Base-by-base conservation (phyloP, 2,329 filamentous ascomycete genomes). In the Colletotrichum noveboracense region DNA sequence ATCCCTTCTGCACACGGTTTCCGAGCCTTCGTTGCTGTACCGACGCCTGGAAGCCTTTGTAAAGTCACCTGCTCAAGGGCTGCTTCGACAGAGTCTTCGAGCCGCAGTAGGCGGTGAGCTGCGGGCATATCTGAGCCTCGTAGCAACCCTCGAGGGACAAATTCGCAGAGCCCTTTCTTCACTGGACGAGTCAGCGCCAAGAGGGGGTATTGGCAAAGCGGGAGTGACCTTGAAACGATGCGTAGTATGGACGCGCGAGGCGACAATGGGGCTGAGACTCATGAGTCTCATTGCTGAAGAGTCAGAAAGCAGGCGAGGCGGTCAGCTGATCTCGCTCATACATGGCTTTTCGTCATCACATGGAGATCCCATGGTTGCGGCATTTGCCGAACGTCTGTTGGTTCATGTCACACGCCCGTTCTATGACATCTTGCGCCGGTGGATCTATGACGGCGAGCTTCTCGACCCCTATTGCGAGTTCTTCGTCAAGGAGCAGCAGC, bases 361-460 rank as follows among this genome's bases (percentile, higher is more conserved):
- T 80, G 97, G 97, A 58, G 97, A 99, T 79, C 97, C 97, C 0
- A 96, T 98, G 78, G 97, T 99, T 30, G 94, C 94, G 77, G 93
- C 93, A 1, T 98, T 98, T 86, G 97, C 97, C 0, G 96, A 98
- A 84, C 92, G 96, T 28, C 89, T 99, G 32, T 89, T 99, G 7
- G 90, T 91, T 7, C 95, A 96, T 80, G 94, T 99, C 70, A 98
- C 97, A 2, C 91, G 94, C 18, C 97, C 97, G 0, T 99, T 99
- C 82, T 99, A 99, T 83, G 95, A 97, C 80, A 98, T 99, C 87
- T 88, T 99, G 70, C 93, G 96, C 70, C 94, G 95, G 80, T 99
- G 97, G 97, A 98, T 99, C 66, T 99, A 99, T 82, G 96, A 99
- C 81, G 97, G 97, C 76, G 97, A 99, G 87, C 90, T 99, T 16